Evolutionary conservation across 306 rosid genomes (phyloP).

Genomic region (Luffa acutangula): DNA sequence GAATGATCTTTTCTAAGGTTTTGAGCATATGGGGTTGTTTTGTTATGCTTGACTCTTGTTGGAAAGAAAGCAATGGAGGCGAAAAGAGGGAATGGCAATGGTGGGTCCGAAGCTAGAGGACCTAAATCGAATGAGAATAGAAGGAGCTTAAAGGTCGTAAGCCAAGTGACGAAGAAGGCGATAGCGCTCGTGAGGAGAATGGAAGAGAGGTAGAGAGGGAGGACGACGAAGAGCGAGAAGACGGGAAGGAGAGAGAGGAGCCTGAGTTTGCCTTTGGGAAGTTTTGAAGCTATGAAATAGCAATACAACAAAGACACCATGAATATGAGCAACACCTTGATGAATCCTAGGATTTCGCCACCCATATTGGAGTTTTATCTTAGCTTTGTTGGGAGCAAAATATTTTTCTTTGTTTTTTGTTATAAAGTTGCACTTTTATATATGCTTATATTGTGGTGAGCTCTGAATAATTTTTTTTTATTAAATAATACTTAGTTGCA

Average conservation of each 20-base stretch:
- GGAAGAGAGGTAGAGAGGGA: conserved; percentile 20
- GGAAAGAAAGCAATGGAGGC: conserved; percentile 20
- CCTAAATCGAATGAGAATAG: conserved; percentile 19
- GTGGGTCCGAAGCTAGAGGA: conserved; percentile 17
- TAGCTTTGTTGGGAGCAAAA: too few relatives aligned
- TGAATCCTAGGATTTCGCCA: conserved; percentile 10
- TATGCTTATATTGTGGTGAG: too few relatives aligned
- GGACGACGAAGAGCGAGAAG: conserved; percentile 13
- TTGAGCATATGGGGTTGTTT: neutral
- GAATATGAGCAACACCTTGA: conserved; percentile 16
- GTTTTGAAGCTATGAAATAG: conserved; percentile 16
- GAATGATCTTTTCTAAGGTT: neutral
- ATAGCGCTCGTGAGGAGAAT: conserved; percentile 18
- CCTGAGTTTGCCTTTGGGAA: conserved; percentile 22
- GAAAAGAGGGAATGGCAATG: conserved; percentile 16
- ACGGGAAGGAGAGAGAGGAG: conserved; percentile 20
- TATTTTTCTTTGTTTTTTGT: too few relatives aligned
- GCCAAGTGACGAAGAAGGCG: conserved; percentile 24
- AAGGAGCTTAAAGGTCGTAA: conserved; percentile 26
- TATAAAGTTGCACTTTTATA: too few relatives aligned
- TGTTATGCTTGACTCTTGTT: conserved; percentile 6
- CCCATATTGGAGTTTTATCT: neutral
- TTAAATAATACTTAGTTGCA: too few relatives aligned
- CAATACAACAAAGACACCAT: conserved; percentile 11
- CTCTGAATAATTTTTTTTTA: too few relatives aligned